These are phyloP conservation scores for Aspergillus sp. DNA, from an alignment of 2,329 filamentous ascomycete genomes.

Conservation along the genomic window DNA sequence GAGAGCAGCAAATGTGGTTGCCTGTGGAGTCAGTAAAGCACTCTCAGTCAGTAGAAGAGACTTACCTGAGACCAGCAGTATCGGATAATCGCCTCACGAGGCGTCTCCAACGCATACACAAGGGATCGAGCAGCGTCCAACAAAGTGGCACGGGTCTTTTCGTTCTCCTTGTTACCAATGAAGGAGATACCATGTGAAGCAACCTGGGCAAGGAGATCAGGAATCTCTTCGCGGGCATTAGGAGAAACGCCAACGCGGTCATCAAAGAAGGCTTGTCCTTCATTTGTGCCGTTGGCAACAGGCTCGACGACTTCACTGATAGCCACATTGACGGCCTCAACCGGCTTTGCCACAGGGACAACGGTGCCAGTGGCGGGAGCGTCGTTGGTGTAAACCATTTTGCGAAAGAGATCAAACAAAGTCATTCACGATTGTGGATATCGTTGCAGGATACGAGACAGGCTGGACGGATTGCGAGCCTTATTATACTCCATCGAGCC, in stretches of 20 bases:
- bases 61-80: conserved; percentile 42
- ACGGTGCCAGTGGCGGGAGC: no score
- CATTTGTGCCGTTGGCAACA: neutral
- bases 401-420: no score
- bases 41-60: neutral
- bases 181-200: conserved; percentile 5
- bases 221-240: conserved; percentile 6
- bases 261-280: conserved; percentile 5
- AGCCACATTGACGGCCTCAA: no score
- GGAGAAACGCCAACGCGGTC: conserved; percentile 8
- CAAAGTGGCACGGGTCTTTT: conserved; percentile 7
- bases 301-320: no score
- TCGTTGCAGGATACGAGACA: no score
- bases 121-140: conserved; percentile 13
- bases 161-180: conserved; percentile 2
- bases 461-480: no score
- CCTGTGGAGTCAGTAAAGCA: conserved; percentile 2
- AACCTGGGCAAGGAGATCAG: conserved; percentile 8
- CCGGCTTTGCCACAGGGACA: no score
- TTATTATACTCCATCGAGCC: no score
- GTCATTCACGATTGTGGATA: no score
- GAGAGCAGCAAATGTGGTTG: conserved; percentile 15
- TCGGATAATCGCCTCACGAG: conserved; percentile 46
- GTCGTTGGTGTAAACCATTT: no score
- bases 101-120: conserved; percentile 36